Base-by-base conservation (phyloP, 306 rosid genomes). In the Leucaena leucocephala region DNA sequence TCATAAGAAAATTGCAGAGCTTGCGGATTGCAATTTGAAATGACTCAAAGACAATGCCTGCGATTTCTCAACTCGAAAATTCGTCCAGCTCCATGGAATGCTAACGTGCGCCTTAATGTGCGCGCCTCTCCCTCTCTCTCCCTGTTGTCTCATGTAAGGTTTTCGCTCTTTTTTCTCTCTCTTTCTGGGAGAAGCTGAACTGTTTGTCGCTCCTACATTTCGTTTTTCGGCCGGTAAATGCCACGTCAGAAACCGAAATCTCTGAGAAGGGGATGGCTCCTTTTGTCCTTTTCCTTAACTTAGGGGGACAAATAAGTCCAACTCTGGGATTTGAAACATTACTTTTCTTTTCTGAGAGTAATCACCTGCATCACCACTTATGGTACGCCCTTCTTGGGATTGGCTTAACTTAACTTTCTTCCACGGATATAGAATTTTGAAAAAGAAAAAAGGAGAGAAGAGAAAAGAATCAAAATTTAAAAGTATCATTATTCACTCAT, bases 201-300 rank as follows among this genome's bases (percentile, higher is more conserved):
- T 81, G 85, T 71, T 77, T 87, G 68, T 65, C 48, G 71, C 71
- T 66, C 48, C 71, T 8, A 16, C 71, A 66, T 66, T 66, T 66
- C 48, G 49, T 16, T 66, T 27, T 78, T 68, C 46, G 76, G 80
- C 74, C 57, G 83, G 81, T 82, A 50, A 79, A 34, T 78, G 91
- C 79, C 93, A 91, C 88, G 88, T 85, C 92, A 88, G 81, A 84
- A 75, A 80, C 78, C 81, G 89, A 87, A 86, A 86, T 87, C 89
- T 86, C 81, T 44, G 85, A 72, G 90, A 89, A 55, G 49, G 86
- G 79, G 89, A 86, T 80, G 86, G 88, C 71, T 85, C 50, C 68
- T 71, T 87, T 88, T 87, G 86, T 85, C 84, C 82, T 78, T 87
- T 81, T 71, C 59, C 69, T 62, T 19, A 39, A 34, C 71, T 78